These are phyloP conservation scores for Solanum hybrid DNA, from an alignment of 305 asterid genomes.

Conservation along the genomic window DNA sequence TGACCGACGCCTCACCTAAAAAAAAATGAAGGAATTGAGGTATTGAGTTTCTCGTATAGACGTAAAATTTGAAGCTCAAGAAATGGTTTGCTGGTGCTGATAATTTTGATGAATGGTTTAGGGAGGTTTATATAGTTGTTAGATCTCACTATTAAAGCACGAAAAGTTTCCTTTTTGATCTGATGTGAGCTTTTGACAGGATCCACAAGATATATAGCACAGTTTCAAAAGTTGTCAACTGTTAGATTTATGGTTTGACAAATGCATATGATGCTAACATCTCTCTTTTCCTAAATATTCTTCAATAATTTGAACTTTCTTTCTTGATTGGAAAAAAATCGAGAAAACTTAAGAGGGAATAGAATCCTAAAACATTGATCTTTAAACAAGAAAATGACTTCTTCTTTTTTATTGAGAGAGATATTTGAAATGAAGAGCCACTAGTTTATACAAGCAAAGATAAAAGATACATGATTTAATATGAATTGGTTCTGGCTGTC, in stretches of 20 bases:
- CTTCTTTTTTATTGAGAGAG: background rate
- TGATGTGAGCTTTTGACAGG: constrained; percentile 11
- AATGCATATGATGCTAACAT: background rate
- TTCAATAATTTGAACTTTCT: background rate
- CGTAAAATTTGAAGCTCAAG: background rate
- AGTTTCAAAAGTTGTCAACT: background rate
- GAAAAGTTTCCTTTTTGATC: background rate
- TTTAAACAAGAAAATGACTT: background rate
- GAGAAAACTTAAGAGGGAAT: background rate
- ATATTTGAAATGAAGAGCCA: background rate
- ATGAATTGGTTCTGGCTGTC: background rate
- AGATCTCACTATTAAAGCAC: constrained; percentile 24
- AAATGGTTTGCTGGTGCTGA: constrained; percentile 6
- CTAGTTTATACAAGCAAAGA: background rate
- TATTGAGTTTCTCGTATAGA: background rate
- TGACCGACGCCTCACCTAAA: too few species aligned
- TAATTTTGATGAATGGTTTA: constrained; percentile 22
- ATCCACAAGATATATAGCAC: constrained; percentile 18
- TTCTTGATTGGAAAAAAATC: background rate
- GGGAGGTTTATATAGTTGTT: constrained; percentile 25
- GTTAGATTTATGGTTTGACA: background rate
- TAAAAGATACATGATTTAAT: background rate
- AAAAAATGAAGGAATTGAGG: background rate
- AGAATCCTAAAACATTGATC: background rate
- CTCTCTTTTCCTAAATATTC: background rate